phyloP scores from a whole-genome alignment of 1,139 yeast species.

The Ogataea hybrid region DNA sequence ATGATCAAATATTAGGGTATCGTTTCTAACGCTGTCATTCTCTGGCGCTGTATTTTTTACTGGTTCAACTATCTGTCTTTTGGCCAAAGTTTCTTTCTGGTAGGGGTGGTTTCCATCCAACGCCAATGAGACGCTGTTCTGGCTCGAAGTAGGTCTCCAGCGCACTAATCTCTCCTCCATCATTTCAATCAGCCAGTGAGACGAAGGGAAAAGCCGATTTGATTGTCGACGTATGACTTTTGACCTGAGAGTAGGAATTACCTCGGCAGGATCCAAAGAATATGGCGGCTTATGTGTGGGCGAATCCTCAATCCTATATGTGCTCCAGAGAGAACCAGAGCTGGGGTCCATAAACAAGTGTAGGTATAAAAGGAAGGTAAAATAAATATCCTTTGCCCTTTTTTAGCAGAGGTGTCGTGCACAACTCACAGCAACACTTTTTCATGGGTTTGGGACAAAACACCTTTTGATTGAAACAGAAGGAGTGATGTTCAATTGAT shows the following conservation, averaged over 20 bases:
- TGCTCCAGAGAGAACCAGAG: conserved; percentile 7
- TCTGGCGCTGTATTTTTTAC: conserved; percentile 5
- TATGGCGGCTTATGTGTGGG: conserved; percentile 23
- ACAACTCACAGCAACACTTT: conserved; percentile 13
- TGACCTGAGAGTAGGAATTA: conserved; percentile 21
- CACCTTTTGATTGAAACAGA: conserved; percentile 8
- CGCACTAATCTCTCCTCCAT: conserved; percentile 53
- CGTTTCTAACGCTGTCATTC: conserved; percentile 1
- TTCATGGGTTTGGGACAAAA: conserved; percentile 12
- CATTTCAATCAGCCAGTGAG: conserved; percentile 38
- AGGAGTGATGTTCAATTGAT: conserved; percentile 10
- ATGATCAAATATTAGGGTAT: neutral
- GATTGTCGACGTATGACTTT: conserved; percentile 23
- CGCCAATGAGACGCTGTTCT: conserved; percentile 17
- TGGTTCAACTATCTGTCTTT: neutral
- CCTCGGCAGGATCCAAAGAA: conserved; percentile 9
- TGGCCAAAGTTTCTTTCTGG: conserved; percentile 5
- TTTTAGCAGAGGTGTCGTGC: conserved; percentile 11
- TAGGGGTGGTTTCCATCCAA: conserved; percentile 44
- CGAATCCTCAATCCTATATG: conserved; percentile 5
- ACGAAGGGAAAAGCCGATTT: conserved; percentile 21
- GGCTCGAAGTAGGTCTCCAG: conserved; percentile 44
- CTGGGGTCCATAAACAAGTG: conserved; percentile 6
- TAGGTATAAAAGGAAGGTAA: neutral
- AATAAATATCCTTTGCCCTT: conserved; percentile 7